These are phyloP conservation scores for Pezicula radicicola DNA, from an alignment of 2,329 filamentous ascomycete genomes.

Conservation along the genomic window DNA sequence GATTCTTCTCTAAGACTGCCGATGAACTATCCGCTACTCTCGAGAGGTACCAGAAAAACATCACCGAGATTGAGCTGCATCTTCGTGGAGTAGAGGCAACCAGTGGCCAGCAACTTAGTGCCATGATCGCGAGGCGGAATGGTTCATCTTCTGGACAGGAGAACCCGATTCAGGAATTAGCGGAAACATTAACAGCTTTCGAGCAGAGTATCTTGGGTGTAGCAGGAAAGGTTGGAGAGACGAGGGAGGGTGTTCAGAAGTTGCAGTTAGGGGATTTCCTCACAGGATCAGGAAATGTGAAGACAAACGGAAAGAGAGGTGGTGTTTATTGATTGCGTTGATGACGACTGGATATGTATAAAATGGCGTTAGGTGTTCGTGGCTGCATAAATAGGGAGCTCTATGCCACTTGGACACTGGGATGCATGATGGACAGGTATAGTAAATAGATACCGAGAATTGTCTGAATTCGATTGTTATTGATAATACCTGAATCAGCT, in stretches of 20 bases:
- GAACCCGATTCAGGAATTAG: constrained; percentile 48
- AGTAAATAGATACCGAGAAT: background rate
- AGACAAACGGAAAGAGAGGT: constrained; percentile 13
- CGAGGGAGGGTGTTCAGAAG: constrained; percentile 58
- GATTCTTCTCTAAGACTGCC: constrained; percentile 60
- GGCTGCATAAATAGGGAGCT: background rate
- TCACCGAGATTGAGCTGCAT: constrained; percentile 64
- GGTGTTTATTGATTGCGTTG: constrained; percentile 22
- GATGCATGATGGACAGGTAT: no score
- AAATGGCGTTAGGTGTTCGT: constrained; percentile 8
- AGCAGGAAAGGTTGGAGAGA: constrained; percentile 55
- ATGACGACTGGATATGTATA: constrained; percentile 1
- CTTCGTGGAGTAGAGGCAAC: constrained; percentile 60
- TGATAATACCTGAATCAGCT: no score
- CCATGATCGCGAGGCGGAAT: constrained; percentile 40
- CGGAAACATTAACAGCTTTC: constrained; percentile 60
- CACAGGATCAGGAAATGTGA: constrained; percentile 5
- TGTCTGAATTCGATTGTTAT: no score
- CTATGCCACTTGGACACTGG: background rate
- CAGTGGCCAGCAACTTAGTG: constrained; percentile 57
- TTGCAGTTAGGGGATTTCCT: constrained; percentile 44
- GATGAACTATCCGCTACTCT: constrained; percentile 60
- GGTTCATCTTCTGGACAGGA: constrained; percentile 34
- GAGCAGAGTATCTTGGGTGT: constrained; percentile 63
- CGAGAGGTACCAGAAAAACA: constrained; percentile 52